Conservation (phyloP, 768 basidiomycete genomes). For the Dentipellis fragilis region DNA sequence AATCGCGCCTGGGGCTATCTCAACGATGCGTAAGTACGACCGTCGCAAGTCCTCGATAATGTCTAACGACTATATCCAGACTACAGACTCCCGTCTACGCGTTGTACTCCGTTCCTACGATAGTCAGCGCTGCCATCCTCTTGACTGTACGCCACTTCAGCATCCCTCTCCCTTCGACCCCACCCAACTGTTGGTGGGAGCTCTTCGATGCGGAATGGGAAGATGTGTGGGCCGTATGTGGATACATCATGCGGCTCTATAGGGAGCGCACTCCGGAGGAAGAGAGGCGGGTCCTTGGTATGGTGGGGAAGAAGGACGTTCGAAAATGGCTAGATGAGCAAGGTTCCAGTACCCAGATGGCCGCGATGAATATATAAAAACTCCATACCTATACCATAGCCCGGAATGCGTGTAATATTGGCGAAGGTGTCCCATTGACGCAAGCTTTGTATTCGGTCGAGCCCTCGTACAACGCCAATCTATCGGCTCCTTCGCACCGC, state of each 20-base stretch:
- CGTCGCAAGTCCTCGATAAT: neutral
- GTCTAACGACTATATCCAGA: constrained; percentile 29
- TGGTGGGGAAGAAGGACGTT: constrained; percentile 72
- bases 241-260: constrained; percentile 79
- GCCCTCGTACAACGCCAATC: too few species aligned
- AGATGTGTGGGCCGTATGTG: constrained; percentile 79
- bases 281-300: constrained; percentile 37
- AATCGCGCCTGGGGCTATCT: constrained; percentile 87
- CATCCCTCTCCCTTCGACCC: constrained; percentile 62
- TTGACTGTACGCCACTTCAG: constrained; percentile 64
- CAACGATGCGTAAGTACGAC: constrained; percentile 78
- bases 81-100: constrained; percentile 92
- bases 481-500: too few species aligned
- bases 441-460: too few species aligned
- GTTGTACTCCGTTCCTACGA: constrained; percentile 78
- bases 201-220: constrained; percentile 89
- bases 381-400: too few species aligned
- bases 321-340: constrained; percentile 52
- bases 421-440: too few species aligned
- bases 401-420: too few species aligned
- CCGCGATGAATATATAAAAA: too few species aligned
- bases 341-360: too few species aligned
- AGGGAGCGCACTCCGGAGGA: constrained; percentile 36
- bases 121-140: constrained; percentile 84
- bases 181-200: constrained; percentile 83